A percentile compares a stretch with the other conserved stretches of the same genome.
phyloP scores from a whole-genome alignment of 768 basidiomycete genomes.

The Agaricus subrufescens region DNA sequence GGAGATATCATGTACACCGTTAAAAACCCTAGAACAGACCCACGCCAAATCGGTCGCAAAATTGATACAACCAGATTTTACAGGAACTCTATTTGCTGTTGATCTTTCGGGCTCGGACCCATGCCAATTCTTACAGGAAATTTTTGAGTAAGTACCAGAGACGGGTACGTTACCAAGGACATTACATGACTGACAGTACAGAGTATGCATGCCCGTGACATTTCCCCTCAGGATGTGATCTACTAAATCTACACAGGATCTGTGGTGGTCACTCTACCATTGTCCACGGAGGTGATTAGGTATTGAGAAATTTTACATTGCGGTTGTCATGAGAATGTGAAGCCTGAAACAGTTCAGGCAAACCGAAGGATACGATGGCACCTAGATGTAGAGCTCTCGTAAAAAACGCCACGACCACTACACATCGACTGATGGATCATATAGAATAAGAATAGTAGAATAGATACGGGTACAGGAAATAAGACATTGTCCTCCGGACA shows the following conservation, averaged over 20 bases:
- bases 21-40: too few relatives aligned
- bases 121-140: slow-evolving; percentile 46
- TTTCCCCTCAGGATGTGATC: slow-evolving; percentile 47
- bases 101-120: slow-evolving; percentile 48
- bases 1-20: too few relatives aligned
- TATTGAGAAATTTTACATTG: too few relatives aligned
- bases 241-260: slow-evolving; percentile 55
- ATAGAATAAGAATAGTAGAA: neutral
- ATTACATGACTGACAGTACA: slow-evolving; percentile 51
- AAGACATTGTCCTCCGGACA: slow-evolving; percentile 55
- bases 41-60: too few relatives aligned
- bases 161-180: neutral
- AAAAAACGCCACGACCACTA: slow-evolving; percentile 40
- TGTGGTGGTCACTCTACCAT: slow-evolving; percentile 75
- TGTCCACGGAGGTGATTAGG: too few relatives aligned
- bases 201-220: slow-evolving; percentile 42
- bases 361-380: too few relatives aligned
- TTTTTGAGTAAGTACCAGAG: neutral
- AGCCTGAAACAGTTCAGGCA: too few relatives aligned
- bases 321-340: too few relatives aligned
- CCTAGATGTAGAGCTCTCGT: slow-evolving; percentile 52
- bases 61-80: too few relatives aligned
- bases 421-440: slow-evolving; percentile 52
- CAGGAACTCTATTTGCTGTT: too few relatives aligned
- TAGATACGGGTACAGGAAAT: neutral